Evolutionary conservation across 208 protist genomes (phyloP), one percentile per base, ranked within the genome.

Genomic region (Acanthamoeba sp.): DNA sequence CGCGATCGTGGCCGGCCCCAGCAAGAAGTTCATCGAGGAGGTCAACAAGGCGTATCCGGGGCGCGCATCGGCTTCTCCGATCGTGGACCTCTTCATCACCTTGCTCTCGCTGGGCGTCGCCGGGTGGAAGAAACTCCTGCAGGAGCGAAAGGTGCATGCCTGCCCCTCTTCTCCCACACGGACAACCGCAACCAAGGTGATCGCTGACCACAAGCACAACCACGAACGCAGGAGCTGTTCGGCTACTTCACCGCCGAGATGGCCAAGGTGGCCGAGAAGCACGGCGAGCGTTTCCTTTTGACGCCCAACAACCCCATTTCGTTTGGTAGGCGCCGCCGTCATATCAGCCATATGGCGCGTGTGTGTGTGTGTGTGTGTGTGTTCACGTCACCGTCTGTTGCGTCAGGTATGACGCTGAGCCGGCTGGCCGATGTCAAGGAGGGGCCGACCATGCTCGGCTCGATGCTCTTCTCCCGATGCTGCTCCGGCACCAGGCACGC

Each of bases 71-170:
- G 96, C 95, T 9, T 90, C 97, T 6, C 98, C 98, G 0, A 94
- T 98, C 29, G 10, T 99, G 10, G 99, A 99, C 94, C 80, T 99
- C 29, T 99, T 99, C 94, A 98, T 99, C 20, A 99, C 99, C 0
- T 93, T 99, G 20, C 95, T 99, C 29, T 97, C 96, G 29, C 96
- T 99, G 71, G 99, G 99, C n/a, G 96, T 94, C 16, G 78, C 78
- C 1, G 98, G 98, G 4, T 99, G 97, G 90, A 87, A 94, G 50
- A 7, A 55, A 38, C 94, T 99, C 36, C 97, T 99, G 95, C 71
- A 95, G 5, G 93, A 98, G 38, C 96, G 99, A 10, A 97, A 98
- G 85, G 32, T 94, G 16, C 12, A 10, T 52, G 84, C 1, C 78
- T 27, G 7, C n/a, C n/a, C n/a, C n/a, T n/a, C n/a, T n/a, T n/a